Evolutionary conservation across 2,329 filamentous ascomycete genomes (phyloP), one percentile per base, ranked within the genome.

Genomic region (Alternaria rosae): DNA sequence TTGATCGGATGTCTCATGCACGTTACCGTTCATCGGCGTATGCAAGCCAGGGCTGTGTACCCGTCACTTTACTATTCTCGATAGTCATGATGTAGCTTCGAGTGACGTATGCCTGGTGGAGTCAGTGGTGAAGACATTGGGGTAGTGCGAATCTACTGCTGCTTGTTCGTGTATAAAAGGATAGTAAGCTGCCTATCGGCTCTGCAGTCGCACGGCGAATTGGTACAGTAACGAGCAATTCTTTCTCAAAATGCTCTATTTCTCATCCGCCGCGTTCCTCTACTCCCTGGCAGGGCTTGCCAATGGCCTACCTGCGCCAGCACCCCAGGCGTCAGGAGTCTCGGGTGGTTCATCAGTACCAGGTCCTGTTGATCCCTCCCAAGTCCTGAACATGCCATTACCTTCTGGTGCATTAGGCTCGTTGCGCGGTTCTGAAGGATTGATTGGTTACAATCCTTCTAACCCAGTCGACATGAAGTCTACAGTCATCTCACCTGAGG

Each of bases 331-430:
- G 5, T 47, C 51, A 6, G 42, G 30, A 4, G 54, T 51, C 20
- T 53, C 65, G 28, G 45, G 35, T 3, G 35, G 30, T 11, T 47
- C 30, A 41, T 21, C 23, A n/a, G 43, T 41, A 7, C 54, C 43
- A 56, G 59, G 54, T 6, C 60, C 60, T 30, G 55, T 64, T 17
- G 63, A 66, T 38, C 56, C 65, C 12, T 61, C 60, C 6, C 56
- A 57, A 15, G 59, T 57, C 21, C 35, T 50, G 13, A 58, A 61
- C 6, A 57, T 63, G 17, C 61, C 61, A 10, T 47, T 66, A 30
- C 78, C 79, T 12, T 62, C 75, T 21, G 78, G 72, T 26, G 71
- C 75, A 35, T 76, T 72, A 26, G 80, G 79, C n/a, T 75, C 68
- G 3, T 68, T 80, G 8, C 72, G 78, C 35, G 79, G 79, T 3